Percentiles rank a stretch among this genome's conserved stretches.
Conservation (phyloP, 768 basidiomycete genomes). For the Tulasnella sp. region DNA sequence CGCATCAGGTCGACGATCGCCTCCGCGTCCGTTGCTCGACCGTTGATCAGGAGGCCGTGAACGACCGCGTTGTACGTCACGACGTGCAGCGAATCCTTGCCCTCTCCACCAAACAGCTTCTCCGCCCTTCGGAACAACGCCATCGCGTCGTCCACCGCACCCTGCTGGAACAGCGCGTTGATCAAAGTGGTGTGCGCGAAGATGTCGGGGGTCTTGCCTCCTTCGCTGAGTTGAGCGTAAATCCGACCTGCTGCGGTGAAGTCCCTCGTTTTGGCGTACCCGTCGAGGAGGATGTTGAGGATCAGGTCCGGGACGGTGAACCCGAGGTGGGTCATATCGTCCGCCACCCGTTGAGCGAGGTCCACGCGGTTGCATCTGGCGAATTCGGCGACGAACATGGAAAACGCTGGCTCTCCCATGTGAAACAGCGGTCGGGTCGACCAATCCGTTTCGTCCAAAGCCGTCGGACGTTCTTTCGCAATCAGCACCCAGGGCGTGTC, state of each 20-base stretch:
- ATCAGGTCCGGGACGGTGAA: neutral
- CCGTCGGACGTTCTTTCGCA: neutral
- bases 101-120: neutral
- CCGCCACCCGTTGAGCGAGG: slow-evolving; percentile 15
- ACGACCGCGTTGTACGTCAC: slow-evolving; percentile 60
- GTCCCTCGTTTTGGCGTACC: slow-evolving; percentile 19
- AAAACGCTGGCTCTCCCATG: neutral
- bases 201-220: neutral
- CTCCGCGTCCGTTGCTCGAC: slow-evolving; percentile 37
- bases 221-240: slow-evolving; percentile 20
- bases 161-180: slow-evolving; percentile 26
- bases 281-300: slow-evolving; percentile 25
- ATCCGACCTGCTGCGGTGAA: slow-evolving; percentile 3
- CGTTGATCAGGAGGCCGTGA: too few species aligned
- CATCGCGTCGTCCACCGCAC: slow-evolving; percentile 19
- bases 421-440: neutral
- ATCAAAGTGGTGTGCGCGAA: slow-evolving; percentile 29
- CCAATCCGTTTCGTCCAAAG: neutral
- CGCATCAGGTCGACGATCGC: slow-evolving; percentile 42
- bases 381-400: slow-evolving; percentile 21
- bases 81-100: neutral
- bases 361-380: slow-evolving; percentile 20
- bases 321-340: slow-evolving; percentile 6
- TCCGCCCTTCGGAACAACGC: slow-evolving; percentile 8
- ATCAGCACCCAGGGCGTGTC: neutral